phyloP scores from a whole-genome alignment of 495 filamentous ascomycete genomes.

The Lasiosphaeriaceae sp. region DNA sequence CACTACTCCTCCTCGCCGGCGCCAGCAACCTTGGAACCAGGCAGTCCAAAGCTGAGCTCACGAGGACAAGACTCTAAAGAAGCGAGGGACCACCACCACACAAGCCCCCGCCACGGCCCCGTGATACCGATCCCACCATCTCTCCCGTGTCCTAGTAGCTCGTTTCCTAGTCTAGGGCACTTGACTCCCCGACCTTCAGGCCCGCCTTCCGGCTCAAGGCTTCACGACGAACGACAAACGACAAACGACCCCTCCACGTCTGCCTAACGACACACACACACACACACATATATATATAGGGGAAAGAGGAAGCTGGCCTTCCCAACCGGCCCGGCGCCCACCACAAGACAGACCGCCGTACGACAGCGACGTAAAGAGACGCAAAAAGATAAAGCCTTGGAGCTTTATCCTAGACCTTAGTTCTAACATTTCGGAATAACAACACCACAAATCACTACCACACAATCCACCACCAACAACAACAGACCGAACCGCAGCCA shows the following conservation, averaged over 20 bases:
- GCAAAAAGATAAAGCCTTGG: not conserved
- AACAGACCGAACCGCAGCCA: slow-evolving; percentile 32
- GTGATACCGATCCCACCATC: too few species aligned
- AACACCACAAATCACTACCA: not conserved
- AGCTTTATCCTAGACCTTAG: not conserved
- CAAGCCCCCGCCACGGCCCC: too few species aligned
- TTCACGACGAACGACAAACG: too few species aligned
- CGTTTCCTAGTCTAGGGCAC: not conserved
- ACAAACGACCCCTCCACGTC: not conserved
- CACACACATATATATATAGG: too few species aligned
- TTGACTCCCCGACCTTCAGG: not conserved
- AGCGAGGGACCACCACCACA: too few species aligned
- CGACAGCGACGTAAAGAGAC: not conserved
- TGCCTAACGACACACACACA: not conserved
- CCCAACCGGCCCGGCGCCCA: not conserved
- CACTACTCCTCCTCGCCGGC: not conserved
- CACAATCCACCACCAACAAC: not conserved
- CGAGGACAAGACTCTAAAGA: not conserved
- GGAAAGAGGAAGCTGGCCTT: not conserved
- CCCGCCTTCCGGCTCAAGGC: not conserved
- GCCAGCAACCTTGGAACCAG: not conserved
- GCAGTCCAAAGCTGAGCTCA: not conserved
- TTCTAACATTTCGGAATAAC: not conserved
- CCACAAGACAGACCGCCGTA: not conserved
- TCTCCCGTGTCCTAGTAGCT: too few species aligned